Percentiles rank a stretch among this genome's conserved stretches.
phyloP scores from a whole-genome alignment of 768 basidiomycete genomes.

The Boletellus ananas region DNA sequence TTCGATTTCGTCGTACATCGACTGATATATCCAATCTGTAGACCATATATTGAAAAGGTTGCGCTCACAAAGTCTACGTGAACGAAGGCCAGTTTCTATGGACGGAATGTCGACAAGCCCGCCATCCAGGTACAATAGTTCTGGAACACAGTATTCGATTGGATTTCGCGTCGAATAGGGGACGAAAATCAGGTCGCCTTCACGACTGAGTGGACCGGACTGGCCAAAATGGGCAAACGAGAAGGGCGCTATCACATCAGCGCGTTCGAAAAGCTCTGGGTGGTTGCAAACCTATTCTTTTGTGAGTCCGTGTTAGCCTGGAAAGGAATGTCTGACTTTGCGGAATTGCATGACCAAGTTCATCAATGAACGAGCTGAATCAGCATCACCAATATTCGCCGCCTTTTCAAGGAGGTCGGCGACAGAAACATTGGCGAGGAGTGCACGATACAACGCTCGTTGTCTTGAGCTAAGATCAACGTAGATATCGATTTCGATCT shows the following conservation, averaged over 20 bases:
- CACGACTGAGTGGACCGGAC: constrained; percentile 77
- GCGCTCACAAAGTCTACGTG: constrained; percentile 52
- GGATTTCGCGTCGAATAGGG: constrained; percentile 88
- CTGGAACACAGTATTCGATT: constrained; percentile 75
- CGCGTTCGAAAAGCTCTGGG: constrained; percentile 95
- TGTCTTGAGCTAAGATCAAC: constrained; percentile 94
- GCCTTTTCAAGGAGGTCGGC: constrained; percentile 93
- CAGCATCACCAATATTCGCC: constrained; percentile 83
- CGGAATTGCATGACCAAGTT: constrained; percentile 99
- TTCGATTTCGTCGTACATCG: constrained; percentile 52
- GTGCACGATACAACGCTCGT: constrained; percentile 80
- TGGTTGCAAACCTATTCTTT: constrained; percentile 85
- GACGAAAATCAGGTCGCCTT: constrained; percentile 78
- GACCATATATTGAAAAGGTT: constrained; percentile 91
- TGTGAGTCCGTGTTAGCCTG: constrained; percentile 4
- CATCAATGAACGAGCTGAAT: constrained; percentile 93
- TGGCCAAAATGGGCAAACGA: constrained; percentile 82
- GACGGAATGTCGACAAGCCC: constrained; percentile 65
- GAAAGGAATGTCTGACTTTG: constrained; percentile 54
- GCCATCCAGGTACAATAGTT: constrained; percentile 73
- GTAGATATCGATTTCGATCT: constrained; percentile 96
- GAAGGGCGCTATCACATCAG: constrained; percentile 91
- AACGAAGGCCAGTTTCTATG: constrained; percentile 44
- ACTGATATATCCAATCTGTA: constrained; percentile 71
- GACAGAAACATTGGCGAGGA: constrained; percentile 91